Evolutionary conservation across 331 rosid species (phyloP), one percentile per base, ranked within the genome.

Genomic region (Saraca asoca): DNA sequence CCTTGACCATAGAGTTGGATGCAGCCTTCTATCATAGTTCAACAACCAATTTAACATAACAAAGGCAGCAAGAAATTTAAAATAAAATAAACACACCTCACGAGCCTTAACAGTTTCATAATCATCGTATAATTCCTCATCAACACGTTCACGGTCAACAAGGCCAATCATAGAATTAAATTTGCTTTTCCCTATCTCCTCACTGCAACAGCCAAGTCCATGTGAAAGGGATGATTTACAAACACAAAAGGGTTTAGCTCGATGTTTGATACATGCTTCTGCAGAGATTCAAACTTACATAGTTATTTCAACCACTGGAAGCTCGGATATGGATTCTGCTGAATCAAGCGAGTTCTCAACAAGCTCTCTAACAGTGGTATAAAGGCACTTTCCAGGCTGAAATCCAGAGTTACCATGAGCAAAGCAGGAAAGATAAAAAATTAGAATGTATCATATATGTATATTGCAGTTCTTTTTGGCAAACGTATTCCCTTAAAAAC

Each of bases 111-210:
- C 87, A 4, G 96, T 85, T 79, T 92, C 98, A 65, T 62, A 88
- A 83, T 92, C 98, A 78, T 89, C 96, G 16, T 92, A 89, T 13
- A 92, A 69, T 33, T 46, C 85, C 2, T 75, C 90, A 71, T 92
- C 98, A 70, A 92, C 82, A 41, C 98, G 95, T 15, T 92, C 91
- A 0, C 96, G 94, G 50, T 92, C 91, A 79, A 92, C 78, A 69
- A 92, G 94, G 70, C 96, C 98, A 72, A 92, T 92, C 98, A 89
- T 85, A 69, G 96, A 85, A 76, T 92, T 92, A 55, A 89, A 92
- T 78, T 87, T 87, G 82, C 85, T 87, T 82, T 76, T 92, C 69
- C 81, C 76, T 62, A 92, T 92, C 85, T 92, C 96, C 82, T 92
- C 98, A 35, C 98, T 92, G 76, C 74, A 80, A 55, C 44, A 65